Conservation (phyloP, 768 basidiomycete species). For the Suillus occidentalis region DNA sequence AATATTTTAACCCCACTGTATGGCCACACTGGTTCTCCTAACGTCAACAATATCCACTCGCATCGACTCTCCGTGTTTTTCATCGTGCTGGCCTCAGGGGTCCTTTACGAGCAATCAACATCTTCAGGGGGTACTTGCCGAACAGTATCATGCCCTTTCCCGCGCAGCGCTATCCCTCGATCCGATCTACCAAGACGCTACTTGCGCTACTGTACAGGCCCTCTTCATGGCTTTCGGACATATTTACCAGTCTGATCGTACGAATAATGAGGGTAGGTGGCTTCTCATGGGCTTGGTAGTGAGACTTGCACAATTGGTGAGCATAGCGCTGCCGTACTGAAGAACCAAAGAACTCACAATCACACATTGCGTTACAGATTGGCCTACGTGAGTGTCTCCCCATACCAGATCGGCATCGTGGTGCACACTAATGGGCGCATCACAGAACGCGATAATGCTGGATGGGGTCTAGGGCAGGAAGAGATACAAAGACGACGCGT, state of each 20-base stretch:
- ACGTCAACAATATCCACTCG: conserved; percentile 39
- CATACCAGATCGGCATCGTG: not conserved
- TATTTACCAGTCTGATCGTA: conserved; percentile 42
- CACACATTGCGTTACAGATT: conserved; percentile 36
- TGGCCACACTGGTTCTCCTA: conserved; percentile 29
- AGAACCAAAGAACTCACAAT: conserved; percentile 7
- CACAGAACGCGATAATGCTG: conserved; percentile 51
- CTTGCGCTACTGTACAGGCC: conserved; percentile 47
- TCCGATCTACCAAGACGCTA: conserved; percentile 44
- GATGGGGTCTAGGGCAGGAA: conserved; percentile 44
- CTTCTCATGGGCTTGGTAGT: conserved; percentile 45
- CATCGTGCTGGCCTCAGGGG: conserved; percentile 48
- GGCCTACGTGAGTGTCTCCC: conserved; percentile 45
- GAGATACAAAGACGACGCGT: conserved; percentile 47
- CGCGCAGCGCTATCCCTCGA: conserved; percentile 49
- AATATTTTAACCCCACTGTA: conserved; percentile 46
- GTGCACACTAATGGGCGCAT: not conserved
- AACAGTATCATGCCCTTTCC: conserved; percentile 48
- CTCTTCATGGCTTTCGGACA: conserved; percentile 45
- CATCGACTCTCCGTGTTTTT: conserved; percentile 55
- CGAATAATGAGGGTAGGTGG: conserved; percentile 48
- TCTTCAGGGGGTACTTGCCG: conserved; percentile 32
- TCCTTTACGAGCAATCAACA: conserved; percentile 42
- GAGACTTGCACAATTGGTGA: conserved; percentile 45
- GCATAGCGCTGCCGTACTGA: conserved; percentile 16